Conservation (phyloP, 495 filamentous ascomycete species). For the Zalerion maritima region DNA sequence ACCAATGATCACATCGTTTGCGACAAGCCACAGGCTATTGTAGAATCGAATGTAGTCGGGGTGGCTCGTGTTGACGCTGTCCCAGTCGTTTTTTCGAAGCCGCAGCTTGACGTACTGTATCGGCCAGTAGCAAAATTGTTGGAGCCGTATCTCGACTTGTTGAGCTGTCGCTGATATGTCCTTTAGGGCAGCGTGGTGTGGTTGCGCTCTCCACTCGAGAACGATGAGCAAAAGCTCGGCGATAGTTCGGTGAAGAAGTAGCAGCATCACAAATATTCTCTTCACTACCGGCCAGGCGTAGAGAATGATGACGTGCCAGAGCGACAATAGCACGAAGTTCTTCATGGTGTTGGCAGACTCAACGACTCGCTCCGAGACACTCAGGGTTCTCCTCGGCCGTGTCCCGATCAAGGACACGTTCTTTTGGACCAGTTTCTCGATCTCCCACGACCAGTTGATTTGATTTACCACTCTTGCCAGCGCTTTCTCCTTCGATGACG, state of each 20-base stretch:
- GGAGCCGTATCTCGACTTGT: constrained; percentile 91
- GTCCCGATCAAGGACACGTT: constrained; percentile 73
- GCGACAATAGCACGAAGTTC: constrained; percentile 51
- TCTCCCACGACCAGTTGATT: constrained; percentile 89
- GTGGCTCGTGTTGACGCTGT: constrained; percentile 86
- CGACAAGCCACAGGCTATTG: constrained; percentile 96
- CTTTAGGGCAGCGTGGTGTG: constrained; percentile 73
- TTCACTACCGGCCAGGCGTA: constrained; percentile 71
- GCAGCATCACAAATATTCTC: constrained; percentile 53
- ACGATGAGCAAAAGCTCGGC: constrained; percentile 69
- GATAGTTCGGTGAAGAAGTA: constrained; percentile 66
- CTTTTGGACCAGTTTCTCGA: constrained; percentile 67
- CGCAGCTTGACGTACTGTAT: constrained; percentile 88
- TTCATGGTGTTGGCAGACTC: constrained; percentile 79
- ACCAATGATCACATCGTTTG: constrained; percentile 97
- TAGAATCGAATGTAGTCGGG: constrained; percentile 99
- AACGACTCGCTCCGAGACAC: constrained; percentile 88
- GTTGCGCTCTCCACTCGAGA: constrained; percentile 75
- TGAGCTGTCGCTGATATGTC: constrained; percentile 97
- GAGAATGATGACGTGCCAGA: constrained; percentile 56
- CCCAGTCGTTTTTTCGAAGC: constrained; percentile 81
- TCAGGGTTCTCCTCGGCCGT: constrained; percentile 68
- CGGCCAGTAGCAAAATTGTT: constrained; percentile 99
- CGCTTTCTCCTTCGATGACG: constrained; percentile 68
- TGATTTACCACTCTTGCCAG: constrained; percentile 80